Base-by-base conservation (phyloP, 2,329 filamentous ascomycete genomes). In the Botryosphaeria dothidea region DNA sequence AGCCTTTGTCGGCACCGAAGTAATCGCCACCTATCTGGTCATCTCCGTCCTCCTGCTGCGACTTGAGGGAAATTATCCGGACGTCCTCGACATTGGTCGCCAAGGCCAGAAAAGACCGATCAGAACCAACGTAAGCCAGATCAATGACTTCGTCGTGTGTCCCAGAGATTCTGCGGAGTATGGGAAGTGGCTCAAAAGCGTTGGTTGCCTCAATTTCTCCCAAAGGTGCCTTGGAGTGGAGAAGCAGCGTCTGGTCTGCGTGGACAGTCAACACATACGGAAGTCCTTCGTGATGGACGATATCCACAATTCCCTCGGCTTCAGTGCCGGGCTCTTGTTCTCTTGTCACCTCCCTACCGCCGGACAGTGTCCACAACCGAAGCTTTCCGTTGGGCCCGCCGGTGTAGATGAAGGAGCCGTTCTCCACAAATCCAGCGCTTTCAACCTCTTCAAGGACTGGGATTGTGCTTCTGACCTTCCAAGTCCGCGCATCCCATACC, bases 131-230 rank as follows among this genome's bases (percentile, higher is more conserved):
- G 72, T 95, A 97, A 31, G 90, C 91, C 36, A 99, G 81, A 74
- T 99, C 96, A 70, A 99, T 97, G 61, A 99, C 93, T 76, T 99
- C 95, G 75, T 99, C 96, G 76, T 98, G 93, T 6, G 95, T 97
- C 62, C 95, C 96, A 4, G 94, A 97, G 69, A 99, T 96, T 49
- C 92, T 87, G 69, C 91, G 88, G 49, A 91, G 84, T 0, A 89
- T 72, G 9, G 85, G 82, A 25, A 90, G 76, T n/a, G 86, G 80
- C n/a, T 80, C 76, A 79, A 91, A 73, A 78, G 81, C 71, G 74
- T 83, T 70, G 66, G 79, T 68, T 72, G 73, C 66, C 78, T 73
- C 66, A 63, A 75, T 66, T 36, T 73, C 69, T 27, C 75, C 63
- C 70, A 85, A 56, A 73, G 85, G 57, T 74, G 76, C 66, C 72